Base-by-base conservation (phyloP, 306 rosid species). In the Casuarina glauca region DNA sequence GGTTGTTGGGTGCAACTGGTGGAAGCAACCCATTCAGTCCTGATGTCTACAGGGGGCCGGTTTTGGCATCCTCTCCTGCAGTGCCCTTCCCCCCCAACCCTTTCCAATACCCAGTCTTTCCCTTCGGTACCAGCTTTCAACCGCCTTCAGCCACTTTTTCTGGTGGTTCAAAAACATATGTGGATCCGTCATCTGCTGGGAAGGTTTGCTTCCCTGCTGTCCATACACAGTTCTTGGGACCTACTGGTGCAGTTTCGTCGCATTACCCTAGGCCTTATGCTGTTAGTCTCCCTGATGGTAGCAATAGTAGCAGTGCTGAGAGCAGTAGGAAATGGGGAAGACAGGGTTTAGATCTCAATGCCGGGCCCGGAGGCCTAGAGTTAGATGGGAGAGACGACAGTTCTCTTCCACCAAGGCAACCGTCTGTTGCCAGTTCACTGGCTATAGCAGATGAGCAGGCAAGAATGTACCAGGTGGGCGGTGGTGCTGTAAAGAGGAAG, bases 341-440 rank as follows among this genome's bases (percentile, higher is more conserved):
- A 38, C 97, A 90, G 70, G 89, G 90, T 42, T 79, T 92, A 72
- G 94, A 92, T 73, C 93, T 92, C 61, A 90, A 92, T 78, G 87
- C 93, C 2, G 97, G 97, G 52, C 97, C 97, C 73, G 90, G 92
- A 57, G 83, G 80, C 77, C 82, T 83, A 61, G 93, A 90, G 10
- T 9, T 80, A 12, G 97, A 88, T 57, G 89, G 91, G 76, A 90
- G 91, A 84, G 94, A 90, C 74, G 93, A 83, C 68, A 74, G 32
- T 41, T 70, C 87, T 64, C 82, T 80, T 46, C 74, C 70, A 75
- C 80, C 81, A 2, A 81, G 91, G 85, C 94, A 88, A 79, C 85
- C 82, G 39, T 76, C 93, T 77, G 87, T 90, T 87, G 81, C 90
- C 74, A 72, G 90, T 85, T 88, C 90, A 11, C 91, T 85, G 73